Base-by-base conservation (phyloP, 768 basidiomycete genomes). In the Phylloporus rhodoxanthus region DNA sequence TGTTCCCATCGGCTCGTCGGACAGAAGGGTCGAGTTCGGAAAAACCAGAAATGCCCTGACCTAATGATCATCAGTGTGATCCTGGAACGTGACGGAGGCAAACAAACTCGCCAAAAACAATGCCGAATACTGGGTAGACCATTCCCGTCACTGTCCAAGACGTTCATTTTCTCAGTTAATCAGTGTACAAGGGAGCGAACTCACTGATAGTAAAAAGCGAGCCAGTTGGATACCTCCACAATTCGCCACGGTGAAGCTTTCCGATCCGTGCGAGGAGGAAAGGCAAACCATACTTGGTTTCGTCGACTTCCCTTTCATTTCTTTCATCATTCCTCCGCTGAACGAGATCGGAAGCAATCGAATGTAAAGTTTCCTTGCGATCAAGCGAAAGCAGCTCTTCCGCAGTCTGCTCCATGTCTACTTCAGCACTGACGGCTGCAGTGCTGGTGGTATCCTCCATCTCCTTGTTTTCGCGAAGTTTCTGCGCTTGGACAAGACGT, bases 261-360 rank as follows among this genome's bases (percentile, higher is more conserved):
- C 80, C 84, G 68, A 93, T 80, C 41, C 90, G 81, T 59, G 62
- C 70, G 75, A 89, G 88, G 44, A 93, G 68, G 58, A 84, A 83
- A 11, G 66, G 46, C 43, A 88, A 49, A 39, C 68, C 67, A 51
- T 79, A 76, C 11, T 69, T 58, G 33, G 75, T 70, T 36, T 67
- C 66, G 8, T 61, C 42, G 1, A 54, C 29, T 20, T 64, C 62
- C 3, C 67, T 58, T 45, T 71, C 61, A 47, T 65, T 62, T 48
- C 51, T 60, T 30, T 61, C 64, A n/a, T 67, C 65, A 5, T 58
- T 65, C 49, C 69, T 75, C 68, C 82, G 72, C 64, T 79, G 77
- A 11, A 84, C 64, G 43, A 87, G 79, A 60, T 85, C 82, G 50
- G 82, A 85, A 6, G 81, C 80, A 19, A 87, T 70, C 0, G 84